Base-by-base conservation (phyloP, 1,139 yeast species). In the Yamadazyma epiphylla region DNA sequence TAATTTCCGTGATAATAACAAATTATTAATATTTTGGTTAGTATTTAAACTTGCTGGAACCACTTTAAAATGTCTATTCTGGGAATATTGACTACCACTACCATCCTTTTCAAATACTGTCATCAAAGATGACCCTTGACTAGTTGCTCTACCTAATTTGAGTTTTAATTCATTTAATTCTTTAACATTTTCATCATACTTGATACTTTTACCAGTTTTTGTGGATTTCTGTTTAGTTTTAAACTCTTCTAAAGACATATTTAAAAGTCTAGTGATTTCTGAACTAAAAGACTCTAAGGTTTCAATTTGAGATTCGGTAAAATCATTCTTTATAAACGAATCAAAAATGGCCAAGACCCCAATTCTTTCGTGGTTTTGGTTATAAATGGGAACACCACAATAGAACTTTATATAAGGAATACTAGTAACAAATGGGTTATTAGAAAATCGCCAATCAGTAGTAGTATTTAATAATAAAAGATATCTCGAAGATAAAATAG, bases 311-410 rank as follows among this genome's bases (percentile, higher is more conserved):
- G 53, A 55, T 5, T 56, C 60, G 2, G 60, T 53, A 36, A 77
- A 59, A 1, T 52, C 53, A 1, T 43, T 41, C 35, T 74, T 65
- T 10, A 74, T 55, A 32, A 55, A 60, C 0, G 73, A 53, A 46
- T 78, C 86, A 54, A 76, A 78, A 0, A 80, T 60, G 0, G 88
- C 64, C n/a, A 82, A 47, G 0, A 68, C 70, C 0, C 91, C 91
- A 33, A 82, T 64, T 0, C 62, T 59, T 13, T 63, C 58, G 3
- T 64, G 63, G 12, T 58, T 51, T 1, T 57, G 48, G 2, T 67
- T 49, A 3, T 61, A 34, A 24, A 80, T 46, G 0, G 84, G 85
- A 4, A 77, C 83, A 0, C 82, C 86, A 28, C 77, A 70, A 46
- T 80, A 82, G 43, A 79, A 79, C 35, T 57, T 62, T 28, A 80